Percentiles rank a stretch among this genome's conserved stretches.
These are phyloP conservation scores for Exserohilum rostratum DNA, from an alignment of 2,329 filamentous ascomycete genomes.

Conservation along the genomic window DNA sequence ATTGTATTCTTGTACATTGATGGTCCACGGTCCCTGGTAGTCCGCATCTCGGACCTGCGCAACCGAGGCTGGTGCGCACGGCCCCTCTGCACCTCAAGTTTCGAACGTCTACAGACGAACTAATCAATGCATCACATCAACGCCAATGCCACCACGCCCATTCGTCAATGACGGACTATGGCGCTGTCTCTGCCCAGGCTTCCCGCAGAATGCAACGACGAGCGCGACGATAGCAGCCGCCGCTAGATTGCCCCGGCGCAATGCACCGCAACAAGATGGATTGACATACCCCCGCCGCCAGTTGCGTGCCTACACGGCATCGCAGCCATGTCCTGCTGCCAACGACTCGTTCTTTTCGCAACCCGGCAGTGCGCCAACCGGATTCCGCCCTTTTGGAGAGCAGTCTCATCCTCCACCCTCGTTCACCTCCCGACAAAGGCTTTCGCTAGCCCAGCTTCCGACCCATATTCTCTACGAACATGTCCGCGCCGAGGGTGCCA, in stretches of 20 bases:
- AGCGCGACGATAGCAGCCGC: not conserved
- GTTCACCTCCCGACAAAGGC: slow-evolving; percentile 5
- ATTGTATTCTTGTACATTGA: not conserved
- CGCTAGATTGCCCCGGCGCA: slow-evolving; percentile 2
- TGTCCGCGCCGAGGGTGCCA: slow-evolving; percentile 34
- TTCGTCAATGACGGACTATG: slow-evolving; percentile 45
- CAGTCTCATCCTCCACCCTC: not conserved
- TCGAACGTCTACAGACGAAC: slow-evolving; percentile 3
- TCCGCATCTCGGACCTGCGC: not conserved
- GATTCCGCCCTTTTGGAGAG: slow-evolving; percentile 11
- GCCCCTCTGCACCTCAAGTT: not conserved
- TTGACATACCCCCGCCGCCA: not conserved
- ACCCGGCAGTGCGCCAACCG: not conserved
- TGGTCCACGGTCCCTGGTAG: not conserved
- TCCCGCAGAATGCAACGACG: slow-evolving; percentile 13
- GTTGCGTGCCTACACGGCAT: slow-evolving; percentile 23
- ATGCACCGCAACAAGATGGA: not conserved
- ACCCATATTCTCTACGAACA: slow-evolving; percentile 40
- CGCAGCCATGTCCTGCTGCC: slow-evolving; percentile 2
- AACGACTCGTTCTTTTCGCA: slow-evolving; percentile 11
- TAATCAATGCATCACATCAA: slow-evolving; percentile 4
- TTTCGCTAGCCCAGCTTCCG: slow-evolving; percentile 31
- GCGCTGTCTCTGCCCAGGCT: slow-evolving; percentile 43
- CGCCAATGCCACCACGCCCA: slow-evolving; percentile 39
- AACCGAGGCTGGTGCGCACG: slow-evolving; percentile 8